Evolutionary conservation across 148 eudicot genomes (phyloP), one percentile per base, ranked within the genome.

Genomic region (Euryodendron excelsum): DNA sequence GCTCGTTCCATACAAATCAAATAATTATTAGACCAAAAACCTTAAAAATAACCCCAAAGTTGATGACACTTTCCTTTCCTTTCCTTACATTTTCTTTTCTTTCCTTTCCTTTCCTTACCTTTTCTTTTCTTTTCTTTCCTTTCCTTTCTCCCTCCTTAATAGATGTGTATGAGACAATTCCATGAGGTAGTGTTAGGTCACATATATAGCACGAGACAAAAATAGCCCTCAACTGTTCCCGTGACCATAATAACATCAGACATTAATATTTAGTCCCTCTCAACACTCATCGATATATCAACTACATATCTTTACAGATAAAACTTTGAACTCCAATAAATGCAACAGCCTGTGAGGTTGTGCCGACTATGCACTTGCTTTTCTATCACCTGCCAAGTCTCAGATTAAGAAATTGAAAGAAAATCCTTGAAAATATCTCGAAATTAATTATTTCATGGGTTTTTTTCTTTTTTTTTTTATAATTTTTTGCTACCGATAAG

Each of bases 271-370:
- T 65, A 33, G 41, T 34, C 23, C 41, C 25, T 4, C 14, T 17
- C 13, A 8, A 2, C 23, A 17, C 58, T 20, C 23, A 17, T 53
- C 52, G 1, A 3, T 48, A 1, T 6, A 6, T 48, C 14, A n/a
- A n/a, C n/a, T n/a, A n/a, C 1, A 1, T 48, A 1, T 48, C 14
- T 48, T 27, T 8, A 60, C 37, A 12, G 37, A 52, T 73, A 10
- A 14, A 52, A 73, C n/a, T n/a, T 52, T 73, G 47, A 27, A 69
- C 27, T 69, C 73, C 27, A 69, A 69, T 73, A 58, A 73, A 73
- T 73, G 65, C 77, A 12, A 56, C 36, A 59, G 67, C 52, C 67
- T 74, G 77, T 74, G 53, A 39, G 27, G 73, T 45, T 69, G 73
- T 25, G 73, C 55, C 67, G 64, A 17, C 77, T n/a, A 36, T 72